These are phyloP conservation scores for Acacia acuminata DNA, from an alignment of 306 rosid genomes.

Conservation along the genomic window DNA sequence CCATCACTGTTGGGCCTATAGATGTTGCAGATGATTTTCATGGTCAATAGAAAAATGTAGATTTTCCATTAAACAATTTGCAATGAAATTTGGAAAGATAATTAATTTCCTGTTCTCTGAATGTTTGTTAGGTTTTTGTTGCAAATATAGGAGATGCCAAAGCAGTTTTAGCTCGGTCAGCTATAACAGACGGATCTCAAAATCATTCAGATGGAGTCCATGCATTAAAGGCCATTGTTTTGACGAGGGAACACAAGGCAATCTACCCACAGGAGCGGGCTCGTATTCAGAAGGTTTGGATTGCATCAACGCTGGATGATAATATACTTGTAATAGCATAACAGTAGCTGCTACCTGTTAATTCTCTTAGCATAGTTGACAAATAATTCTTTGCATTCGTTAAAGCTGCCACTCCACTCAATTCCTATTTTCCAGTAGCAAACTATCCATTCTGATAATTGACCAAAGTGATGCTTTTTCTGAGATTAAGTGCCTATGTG, in stretches of 20 bases:
- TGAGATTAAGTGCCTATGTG: background rate
- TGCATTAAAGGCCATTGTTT: conserved; percentile 76
- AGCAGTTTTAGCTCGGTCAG: conserved; percentile 83
- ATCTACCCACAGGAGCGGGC: conserved; percentile 85
- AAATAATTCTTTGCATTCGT: conserved; percentile 17
- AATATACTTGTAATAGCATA: conserved; percentile 18
- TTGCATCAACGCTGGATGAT: conserved; percentile 26
- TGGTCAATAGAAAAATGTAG: background rate
- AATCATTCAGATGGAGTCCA: conserved; percentile 47
- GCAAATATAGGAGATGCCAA: conserved; percentile 93
- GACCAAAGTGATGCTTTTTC: conserved; percentile 10
- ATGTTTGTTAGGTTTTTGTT: conserved; percentile 63
- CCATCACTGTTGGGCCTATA: background rate
- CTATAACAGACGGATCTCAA: conserved; percentile 45
- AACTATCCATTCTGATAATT: conserved; percentile 8
- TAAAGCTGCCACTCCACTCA: conserved; percentile 1
- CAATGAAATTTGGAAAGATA: background rate
- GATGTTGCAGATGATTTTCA: background rate
- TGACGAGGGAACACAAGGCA: conserved; percentile 91
- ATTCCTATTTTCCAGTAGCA: background rate
- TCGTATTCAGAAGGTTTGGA: conserved; percentile 83
- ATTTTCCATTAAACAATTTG: conserved; percentile 5
- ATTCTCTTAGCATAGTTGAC: conserved; percentile 12
- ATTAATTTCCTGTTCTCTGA: conserved; percentile 25
- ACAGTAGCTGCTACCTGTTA: conserved; percentile 8